Conservation (phyloP, 2,329 filamentous ascomycete genomes). For the Paraphoma chrysanthemicola region DNA sequence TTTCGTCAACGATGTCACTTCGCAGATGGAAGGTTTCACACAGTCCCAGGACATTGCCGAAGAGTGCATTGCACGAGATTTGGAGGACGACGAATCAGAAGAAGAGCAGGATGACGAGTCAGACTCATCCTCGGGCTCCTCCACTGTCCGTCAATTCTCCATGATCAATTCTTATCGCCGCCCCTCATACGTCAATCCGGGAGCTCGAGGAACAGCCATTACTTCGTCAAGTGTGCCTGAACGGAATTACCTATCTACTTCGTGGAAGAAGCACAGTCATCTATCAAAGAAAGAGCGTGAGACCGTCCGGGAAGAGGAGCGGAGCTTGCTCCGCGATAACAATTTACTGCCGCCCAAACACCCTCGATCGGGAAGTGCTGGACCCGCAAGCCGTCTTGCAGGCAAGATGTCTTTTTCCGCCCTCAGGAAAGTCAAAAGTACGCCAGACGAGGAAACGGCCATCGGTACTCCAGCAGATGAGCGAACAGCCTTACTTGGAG, state of each 20-base stretch:
- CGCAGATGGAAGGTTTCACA: constrained; percentile 40
- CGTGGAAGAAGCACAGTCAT: constrained; percentile 47
- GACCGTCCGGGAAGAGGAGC: constrained; percentile 62
- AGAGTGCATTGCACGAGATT: constrained; percentile 47
- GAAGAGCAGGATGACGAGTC: constrained; percentile 60
- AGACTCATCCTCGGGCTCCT: constrained; percentile 53
- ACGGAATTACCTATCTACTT: constrained; percentile 25
- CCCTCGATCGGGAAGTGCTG: constrained; percentile 46
- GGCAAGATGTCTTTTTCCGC: constrained; percentile 38
- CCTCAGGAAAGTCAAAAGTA: constrained; percentile 37
- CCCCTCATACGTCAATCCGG: constrained; percentile 77
- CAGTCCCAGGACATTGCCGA: constrained; percentile 45
- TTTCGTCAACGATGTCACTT: constrained; percentile 29
- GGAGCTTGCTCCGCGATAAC: constrained; percentile 66
- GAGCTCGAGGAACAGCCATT: constrained; percentile 73
- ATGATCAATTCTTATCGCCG: constrained; percentile 74
- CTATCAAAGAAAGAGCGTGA: constrained; percentile 62
- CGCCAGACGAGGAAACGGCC: constrained; percentile 40
- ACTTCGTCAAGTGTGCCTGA: constrained; percentile 63
- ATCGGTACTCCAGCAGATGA: constrained; percentile 44
- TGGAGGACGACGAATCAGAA: constrained; percentile 56
- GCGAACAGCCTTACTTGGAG: constrained; percentile 56
- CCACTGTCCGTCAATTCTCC: constrained; percentile 56
- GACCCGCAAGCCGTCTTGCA: constrained; percentile 31
- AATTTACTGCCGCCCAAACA: constrained; percentile 63